Percentiles rank a stretch among this genome's conserved stretches.
Conservation (phyloP, 2,329 filamentous ascomycete genomes). For the Aspergillus neotritici region DNA sequence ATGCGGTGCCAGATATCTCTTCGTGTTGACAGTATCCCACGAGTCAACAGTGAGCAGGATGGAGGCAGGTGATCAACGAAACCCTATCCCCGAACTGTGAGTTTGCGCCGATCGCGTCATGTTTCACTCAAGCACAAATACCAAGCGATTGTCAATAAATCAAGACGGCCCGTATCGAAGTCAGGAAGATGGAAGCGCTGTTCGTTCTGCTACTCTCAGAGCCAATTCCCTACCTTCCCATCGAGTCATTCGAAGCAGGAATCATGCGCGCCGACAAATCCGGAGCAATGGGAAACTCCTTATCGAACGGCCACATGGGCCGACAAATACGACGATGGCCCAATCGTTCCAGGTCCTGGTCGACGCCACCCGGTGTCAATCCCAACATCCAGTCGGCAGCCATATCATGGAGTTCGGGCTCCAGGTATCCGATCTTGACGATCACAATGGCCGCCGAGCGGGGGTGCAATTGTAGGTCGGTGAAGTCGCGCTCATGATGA, state of each 20-base stretch:
- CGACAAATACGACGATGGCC: conserved; percentile 46
- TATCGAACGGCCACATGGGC: conserved; percentile 48
- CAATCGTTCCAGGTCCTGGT: conserved; percentile 47
- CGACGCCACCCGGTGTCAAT: conserved; percentile 50
- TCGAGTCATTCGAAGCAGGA: conserved; percentile 24
- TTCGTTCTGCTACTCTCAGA: too few species aligned
- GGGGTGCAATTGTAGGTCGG: conserved; percentile 43
- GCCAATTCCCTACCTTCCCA: neutral
- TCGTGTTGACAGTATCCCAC: too few species aligned
- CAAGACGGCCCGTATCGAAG: too few species aligned
- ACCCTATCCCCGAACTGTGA: too few species aligned
- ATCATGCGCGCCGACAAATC: conserved; percentile 36
- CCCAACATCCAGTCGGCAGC: conserved; percentile 51
- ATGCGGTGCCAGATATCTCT: too few species aligned
- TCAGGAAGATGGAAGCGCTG: too few species aligned
- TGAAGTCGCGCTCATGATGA: conserved; percentile 50
- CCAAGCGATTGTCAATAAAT: too few species aligned
- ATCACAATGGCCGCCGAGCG: conserved; percentile 48
- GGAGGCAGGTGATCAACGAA: too few species aligned
- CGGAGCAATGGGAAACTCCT: conserved; percentile 27
- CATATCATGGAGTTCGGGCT: conserved; percentile 52
- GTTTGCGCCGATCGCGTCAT: too few species aligned
- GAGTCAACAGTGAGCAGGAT: too few species aligned
- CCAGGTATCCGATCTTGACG: conserved; percentile 53
- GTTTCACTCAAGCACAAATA: too few species aligned